These are phyloP conservation scores for Trichoderma sp. DNA, from an alignment of 2,329 filamentous ascomycete genomes.

Conservation along the genomic window DNA sequence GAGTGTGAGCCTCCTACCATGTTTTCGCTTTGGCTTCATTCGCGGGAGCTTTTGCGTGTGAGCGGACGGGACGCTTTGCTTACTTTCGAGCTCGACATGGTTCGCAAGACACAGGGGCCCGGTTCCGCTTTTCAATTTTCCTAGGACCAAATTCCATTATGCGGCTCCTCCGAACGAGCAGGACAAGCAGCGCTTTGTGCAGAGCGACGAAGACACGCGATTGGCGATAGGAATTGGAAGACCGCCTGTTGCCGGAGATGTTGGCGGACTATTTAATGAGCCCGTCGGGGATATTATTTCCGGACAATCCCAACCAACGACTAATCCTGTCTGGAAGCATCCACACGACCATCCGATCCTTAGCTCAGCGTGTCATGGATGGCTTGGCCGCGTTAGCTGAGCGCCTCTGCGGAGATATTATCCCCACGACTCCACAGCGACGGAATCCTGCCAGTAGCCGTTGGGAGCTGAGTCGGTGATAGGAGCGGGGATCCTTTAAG, in stretches of 20 bases:
- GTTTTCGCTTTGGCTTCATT: background rate
- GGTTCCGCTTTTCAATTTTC: constrained; percentile 11
- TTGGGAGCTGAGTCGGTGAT: background rate
- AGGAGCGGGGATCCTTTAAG: background rate
- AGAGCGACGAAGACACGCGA: background rate
- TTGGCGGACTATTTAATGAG: background rate
- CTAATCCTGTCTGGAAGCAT: background rate
- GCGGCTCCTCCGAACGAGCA: background rate
- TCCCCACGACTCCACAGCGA: background rate
- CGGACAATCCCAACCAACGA: background rate
- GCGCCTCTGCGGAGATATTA: background rate
- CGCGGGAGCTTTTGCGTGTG: background rate
- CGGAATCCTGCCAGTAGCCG: background rate
- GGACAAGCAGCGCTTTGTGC: background rate
- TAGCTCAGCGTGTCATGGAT: background rate
- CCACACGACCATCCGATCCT: background rate
- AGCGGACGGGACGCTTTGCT: background rate
- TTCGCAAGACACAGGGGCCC: constrained; percentile 11
- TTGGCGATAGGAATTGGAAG: background rate
- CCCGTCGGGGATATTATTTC: constrained; percentile 1
- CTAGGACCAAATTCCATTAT: background rate
- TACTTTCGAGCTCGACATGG: constrained; percentile 12
- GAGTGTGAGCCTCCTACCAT: background rate
- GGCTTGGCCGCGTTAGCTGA: background rate
- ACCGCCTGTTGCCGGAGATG: background rate